Percentiles rank a stretch among this genome's conserved stretches.
Evolutionary conservation across 2,329 filamentous ascomycete genomes (phyloP).

Genomic region (Endothia cerciana): DNA sequence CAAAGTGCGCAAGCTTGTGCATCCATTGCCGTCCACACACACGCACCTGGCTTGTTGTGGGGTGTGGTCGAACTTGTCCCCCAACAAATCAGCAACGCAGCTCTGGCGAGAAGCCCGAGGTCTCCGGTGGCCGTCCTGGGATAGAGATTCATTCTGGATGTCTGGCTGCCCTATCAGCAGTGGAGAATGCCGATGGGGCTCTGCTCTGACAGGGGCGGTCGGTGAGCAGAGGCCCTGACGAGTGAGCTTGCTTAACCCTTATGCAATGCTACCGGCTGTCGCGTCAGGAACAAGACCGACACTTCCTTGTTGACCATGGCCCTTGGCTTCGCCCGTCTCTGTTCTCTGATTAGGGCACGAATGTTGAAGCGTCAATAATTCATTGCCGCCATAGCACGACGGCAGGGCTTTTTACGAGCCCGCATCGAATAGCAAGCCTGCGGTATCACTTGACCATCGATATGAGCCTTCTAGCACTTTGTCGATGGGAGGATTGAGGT

Average conservation of each 20-base stretch:
- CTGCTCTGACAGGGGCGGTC: not conserved
- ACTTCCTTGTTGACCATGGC: not conserved
- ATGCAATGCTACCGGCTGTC: not conserved
- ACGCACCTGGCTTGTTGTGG: not conserved
- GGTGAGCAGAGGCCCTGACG: not conserved
- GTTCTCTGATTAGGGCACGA: not conserved
- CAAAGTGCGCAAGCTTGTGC: not conserved
- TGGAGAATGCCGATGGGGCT: not conserved
- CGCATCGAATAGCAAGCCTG: not conserved
- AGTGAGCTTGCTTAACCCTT: not conserved
- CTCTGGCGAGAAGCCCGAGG: no score
- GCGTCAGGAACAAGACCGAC: not conserved
- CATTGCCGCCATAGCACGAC: not conserved
- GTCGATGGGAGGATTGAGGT: not conserved
- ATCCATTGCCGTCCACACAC: not conserved
- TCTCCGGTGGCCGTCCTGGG: not conserved
- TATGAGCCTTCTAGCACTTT: not conserved
- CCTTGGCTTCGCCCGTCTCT: not conserved
- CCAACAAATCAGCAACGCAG: not conserved
- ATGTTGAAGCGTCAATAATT: not conserved
- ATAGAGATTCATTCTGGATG: not conserved
- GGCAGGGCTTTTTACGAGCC: not conserved
- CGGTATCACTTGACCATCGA: not conserved
- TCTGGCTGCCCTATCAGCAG: not conserved
- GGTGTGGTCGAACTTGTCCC: not conserved